Conservation (phyloP, 345 rosid genomes). For the Populus nigra region DNA sequence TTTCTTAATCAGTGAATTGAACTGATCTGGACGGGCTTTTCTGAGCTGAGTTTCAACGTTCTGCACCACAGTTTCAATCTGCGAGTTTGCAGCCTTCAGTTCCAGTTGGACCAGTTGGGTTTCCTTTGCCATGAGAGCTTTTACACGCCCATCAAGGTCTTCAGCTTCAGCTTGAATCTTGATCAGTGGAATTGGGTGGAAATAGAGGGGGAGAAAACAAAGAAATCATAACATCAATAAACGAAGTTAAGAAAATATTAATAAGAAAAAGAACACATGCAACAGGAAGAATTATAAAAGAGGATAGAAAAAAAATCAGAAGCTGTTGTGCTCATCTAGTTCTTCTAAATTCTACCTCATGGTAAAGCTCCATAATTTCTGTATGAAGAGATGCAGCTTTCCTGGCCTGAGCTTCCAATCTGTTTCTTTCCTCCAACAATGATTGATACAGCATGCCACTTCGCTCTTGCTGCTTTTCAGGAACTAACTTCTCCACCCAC, state of each 20-base stretch:
- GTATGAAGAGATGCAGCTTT: conserved; percentile 55
- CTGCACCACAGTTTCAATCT: conserved; percentile 49
- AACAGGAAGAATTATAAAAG: background rate
- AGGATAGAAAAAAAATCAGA: conserved; percentile 1
- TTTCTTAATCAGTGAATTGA: conserved; percentile 52
- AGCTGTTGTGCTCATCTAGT: background rate
- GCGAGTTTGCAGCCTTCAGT: conserved; percentile 44
- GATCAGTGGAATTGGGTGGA: conserved; percentile 17
- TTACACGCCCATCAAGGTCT: conserved; percentile 60
- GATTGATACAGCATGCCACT: conserved; percentile 68
- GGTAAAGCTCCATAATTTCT: conserved; percentile 57
- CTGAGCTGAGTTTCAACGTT: conserved; percentile 55
- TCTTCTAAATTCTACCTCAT: conserved; percentile 49
- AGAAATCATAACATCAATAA: background rate
- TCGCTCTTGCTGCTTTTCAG: conserved; percentile 66
- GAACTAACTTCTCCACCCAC: conserved; percentile 69
- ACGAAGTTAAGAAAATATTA: background rate
- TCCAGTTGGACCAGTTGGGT: conserved; percentile 55
- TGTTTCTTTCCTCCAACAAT: conserved; percentile 67
- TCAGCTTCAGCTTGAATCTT: conserved; percentile 70
- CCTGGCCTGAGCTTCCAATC: conserved; percentile 57
- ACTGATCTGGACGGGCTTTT: conserved; percentile 45
- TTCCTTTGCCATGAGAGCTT: conserved; percentile 57
- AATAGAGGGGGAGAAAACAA: background rate
- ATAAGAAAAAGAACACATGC: background rate